These are phyloP conservation scores for Arachis monticola DNA, from an alignment of 331 rosid genomes.

Conservation along the genomic window DNA sequence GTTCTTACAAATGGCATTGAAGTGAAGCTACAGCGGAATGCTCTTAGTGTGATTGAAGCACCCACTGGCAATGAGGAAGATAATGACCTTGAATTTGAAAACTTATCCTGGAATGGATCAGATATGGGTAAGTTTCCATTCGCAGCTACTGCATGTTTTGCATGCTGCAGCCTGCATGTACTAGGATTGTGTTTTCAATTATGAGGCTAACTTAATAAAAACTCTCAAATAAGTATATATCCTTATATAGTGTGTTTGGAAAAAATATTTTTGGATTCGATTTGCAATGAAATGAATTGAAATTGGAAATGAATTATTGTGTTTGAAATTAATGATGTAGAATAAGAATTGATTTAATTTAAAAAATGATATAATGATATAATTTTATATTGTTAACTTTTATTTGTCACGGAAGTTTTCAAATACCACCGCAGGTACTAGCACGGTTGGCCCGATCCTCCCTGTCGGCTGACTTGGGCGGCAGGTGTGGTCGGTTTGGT, in stretches of 20 bases:
- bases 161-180: slow-evolving; percentile 15
- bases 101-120: slow-evolving; percentile 85
- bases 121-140: slow-evolving; percentile 76
- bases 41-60: slow-evolving; percentile 96
- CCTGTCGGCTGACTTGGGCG: too few relatives aligned
- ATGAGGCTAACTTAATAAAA: slow-evolving; percentile 31
- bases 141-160: slow-evolving; percentile 1
- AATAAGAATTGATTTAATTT: too few relatives aligned
- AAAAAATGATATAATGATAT: too few relatives aligned
- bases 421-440: too few relatives aligned
- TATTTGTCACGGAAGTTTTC: too few relatives aligned
- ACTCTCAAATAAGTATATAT: slow-evolving; percentile 31
- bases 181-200: slow-evolving; percentile 10
- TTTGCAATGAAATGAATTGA: too few relatives aligned
- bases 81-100: slow-evolving; percentile 85
- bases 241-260: neutral
- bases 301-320: too few relatives aligned
- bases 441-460: too few relatives aligned
- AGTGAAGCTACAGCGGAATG: slow-evolving; percentile 97
- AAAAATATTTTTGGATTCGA: too few relatives aligned
- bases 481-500: too few relatives aligned
- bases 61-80: slow-evolving; percentile 98
- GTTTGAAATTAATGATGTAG: too few relatives aligned
- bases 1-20: slow-evolving; percentile 98
- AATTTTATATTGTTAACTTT: too few relatives aligned